Conservation (phyloP, 2,329 filamentous ascomycete genomes). For the Trichoderma simmonsii region DNA sequence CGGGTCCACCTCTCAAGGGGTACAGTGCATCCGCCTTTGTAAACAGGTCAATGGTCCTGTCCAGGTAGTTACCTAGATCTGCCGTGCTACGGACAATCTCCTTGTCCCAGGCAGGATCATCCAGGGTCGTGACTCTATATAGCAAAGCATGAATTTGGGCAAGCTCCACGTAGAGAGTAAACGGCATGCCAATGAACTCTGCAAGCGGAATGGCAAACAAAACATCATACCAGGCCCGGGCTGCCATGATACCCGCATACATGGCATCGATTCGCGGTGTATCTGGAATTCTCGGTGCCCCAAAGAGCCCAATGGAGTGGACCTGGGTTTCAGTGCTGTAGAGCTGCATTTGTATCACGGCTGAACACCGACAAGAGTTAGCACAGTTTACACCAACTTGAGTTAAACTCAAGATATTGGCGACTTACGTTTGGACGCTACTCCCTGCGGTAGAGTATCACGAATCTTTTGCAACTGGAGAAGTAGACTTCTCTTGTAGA, state of each 20-base stretch:
- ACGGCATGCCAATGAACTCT: constrained; percentile 33
- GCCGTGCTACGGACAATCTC: constrained; percentile 34
- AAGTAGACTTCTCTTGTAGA: constrained; percentile 33
- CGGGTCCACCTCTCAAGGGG: constrained; percentile 28
- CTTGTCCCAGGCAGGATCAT: constrained; percentile 42
- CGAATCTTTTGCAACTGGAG: constrained; percentile 29
- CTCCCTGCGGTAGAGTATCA: constrained; percentile 23
- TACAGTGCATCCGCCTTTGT: constrained; percentile 28
- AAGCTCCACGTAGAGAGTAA: constrained; percentile 34
- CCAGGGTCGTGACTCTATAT: constrained; percentile 39
- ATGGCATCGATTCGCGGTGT: constrained; percentile 34
- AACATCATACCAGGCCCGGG: constrained; percentile 36
- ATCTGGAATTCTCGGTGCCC: constrained; percentile 30
- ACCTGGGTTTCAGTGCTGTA: constrained; percentile 32
- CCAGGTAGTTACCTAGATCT: constrained; percentile 36
- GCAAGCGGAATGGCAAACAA: constrained; percentile 33
- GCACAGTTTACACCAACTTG: not conserved
- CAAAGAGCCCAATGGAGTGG: constrained; percentile 34
- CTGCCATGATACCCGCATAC: constrained; percentile 36
- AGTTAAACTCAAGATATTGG: not conserved
- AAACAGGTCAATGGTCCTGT: constrained; percentile 35
- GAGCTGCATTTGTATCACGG: constrained; percentile 30
- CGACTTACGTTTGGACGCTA: constrained; percentile 30
- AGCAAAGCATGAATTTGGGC: constrained; percentile 37
- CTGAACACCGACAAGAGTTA: constrained; percentile 23